phyloP scores from a whole-genome alignment of 768 basidiomycete genomes.

The Chalciporus sphaerocephalus region DNA sequence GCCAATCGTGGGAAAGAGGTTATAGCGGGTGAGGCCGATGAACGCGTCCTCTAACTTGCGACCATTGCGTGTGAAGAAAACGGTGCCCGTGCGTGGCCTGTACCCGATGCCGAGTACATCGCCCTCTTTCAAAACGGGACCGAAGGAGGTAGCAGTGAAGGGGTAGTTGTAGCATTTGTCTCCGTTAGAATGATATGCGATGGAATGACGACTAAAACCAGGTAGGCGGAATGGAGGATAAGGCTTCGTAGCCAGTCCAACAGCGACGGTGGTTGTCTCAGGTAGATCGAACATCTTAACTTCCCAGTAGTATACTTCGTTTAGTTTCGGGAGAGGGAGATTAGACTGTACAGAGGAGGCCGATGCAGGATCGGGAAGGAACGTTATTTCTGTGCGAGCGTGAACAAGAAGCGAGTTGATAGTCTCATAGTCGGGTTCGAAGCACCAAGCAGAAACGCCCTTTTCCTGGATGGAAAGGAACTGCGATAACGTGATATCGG shows the following conservation, averaged over 20 bases:
- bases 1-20: slow-evolving; percentile 95
- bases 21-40: slow-evolving; percentile 81
- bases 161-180: slow-evolving; percentile 98
- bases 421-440: slow-evolving; percentile 97
- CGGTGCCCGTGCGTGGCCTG: slow-evolving; percentile 91
- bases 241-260: slow-evolving; percentile 95
- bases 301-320: slow-evolving; percentile 99
- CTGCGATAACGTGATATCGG: slow-evolving; percentile 97
- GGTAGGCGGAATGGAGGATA: slow-evolving; percentile 93
- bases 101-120: slow-evolving; percentile 96
- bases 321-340: slow-evolving; percentile 92
- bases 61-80: slow-evolving; percentile 99
- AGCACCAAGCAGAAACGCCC: slow-evolving; percentile 98
- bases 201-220: slow-evolving; percentile 79
- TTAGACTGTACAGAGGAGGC: slow-evolving; percentile 96
- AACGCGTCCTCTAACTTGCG: slow-evolving; percentile 96
- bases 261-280: slow-evolving; percentile 76
- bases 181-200: slow-evolving; percentile 94
- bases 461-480: slow-evolving; percentile 99
- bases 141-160: slow-evolving; percentile 81
- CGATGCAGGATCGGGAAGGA: slow-evolving; percentile 92
- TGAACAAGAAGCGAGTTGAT: slow-evolving; percentile 91
- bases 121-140: slow-evolving; percentile 82
- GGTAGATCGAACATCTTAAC: slow-evolving; percentile 99
- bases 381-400: slow-evolving; percentile 94